Base-by-base conservation (phyloP, 768 basidiomycete species). In the Phanerochaete carnosa region DNA sequence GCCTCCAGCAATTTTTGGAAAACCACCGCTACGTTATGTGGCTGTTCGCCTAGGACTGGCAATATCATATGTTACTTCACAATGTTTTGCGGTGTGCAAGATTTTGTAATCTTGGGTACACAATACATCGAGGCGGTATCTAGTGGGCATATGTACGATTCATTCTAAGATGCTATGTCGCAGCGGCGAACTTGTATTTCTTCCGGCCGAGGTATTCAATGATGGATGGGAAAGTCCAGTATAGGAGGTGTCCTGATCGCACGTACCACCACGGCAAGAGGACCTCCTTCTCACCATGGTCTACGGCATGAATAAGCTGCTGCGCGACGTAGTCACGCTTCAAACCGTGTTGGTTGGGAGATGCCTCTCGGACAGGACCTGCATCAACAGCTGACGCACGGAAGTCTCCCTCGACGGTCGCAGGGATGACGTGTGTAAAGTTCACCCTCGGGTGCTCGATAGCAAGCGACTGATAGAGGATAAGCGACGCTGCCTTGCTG, bases 1-100 rank as follows among this genome's bases (percentile, higher is more conserved):
- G 88, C 87, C 83, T 82, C 78, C 83, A 87, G 89, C 87, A 92
- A 92, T 92, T 92, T 92, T 93, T 92, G 90, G 84, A 77, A 83
- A 62, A 58, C 64, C 65, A 30, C 54, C n/a, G n/a, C n/a, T n/a
- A n/a, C n/a, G n/a, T n/a, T n/a, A n/a, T n/a, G n/a, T n/a, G n/a
- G n/a, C n/a, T n/a, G n/a, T n/a, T n/a, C n/a, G n/a, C n/a, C n/a
- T n/a, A n/a, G n/a, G n/a, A n/a, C n/a, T n/a, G n/a, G n/a, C n/a
- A n/a, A n/a, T n/a, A n/a, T n/a, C n/a, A n/a, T n/a, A n/a, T n/a
- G n/a, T n/a, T n/a, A n/a, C n/a, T n/a, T n/a, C n/a, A n/a, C n/a
- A n/a, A n/a, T n/a, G n/a, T n/a, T n/a, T n/a, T n/a, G n/a, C n/a
- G n/a, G n/a, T n/a, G n/a, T n/a, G n/a, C n/a, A n/a, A n/a, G n/a